Conservation (phyloP, 2,329 filamentous ascomycete genomes). For the Colletotrichum euphorbiae region DNA sequence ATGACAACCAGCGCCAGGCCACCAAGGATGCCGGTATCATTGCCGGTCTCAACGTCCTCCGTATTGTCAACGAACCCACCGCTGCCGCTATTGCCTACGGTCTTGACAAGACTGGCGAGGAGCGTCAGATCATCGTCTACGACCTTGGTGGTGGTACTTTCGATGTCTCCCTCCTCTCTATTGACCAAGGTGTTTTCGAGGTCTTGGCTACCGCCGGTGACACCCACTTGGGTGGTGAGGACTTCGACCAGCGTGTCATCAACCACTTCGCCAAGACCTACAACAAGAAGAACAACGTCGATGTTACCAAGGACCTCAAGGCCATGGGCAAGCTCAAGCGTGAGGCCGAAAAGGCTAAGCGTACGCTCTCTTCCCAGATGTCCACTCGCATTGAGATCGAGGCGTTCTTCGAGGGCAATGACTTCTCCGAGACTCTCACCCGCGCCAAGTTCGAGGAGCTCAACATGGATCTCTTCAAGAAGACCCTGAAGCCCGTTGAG, state of each 20-base stretch:
- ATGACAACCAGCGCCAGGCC: constrained; percentile 96
- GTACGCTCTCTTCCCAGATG: constrained; percentile 94
- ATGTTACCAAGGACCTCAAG: constrained; percentile 95
- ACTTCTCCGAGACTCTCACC: constrained; percentile 98
- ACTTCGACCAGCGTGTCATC: constrained; percentile 98
- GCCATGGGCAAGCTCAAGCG: constrained; percentile 99
- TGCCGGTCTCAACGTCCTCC: constrained; percentile 92
- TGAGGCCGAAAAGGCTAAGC: constrained; percentile 99
- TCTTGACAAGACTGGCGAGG: constrained; percentile 85
- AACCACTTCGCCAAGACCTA: constrained; percentile 96
- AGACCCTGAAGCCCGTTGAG: constrained; percentile 98
- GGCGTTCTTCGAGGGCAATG: constrained; percentile 94
- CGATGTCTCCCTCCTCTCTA: constrained; percentile 92
- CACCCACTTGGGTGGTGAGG: constrained; percentile 97
- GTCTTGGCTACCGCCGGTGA: constrained; percentile 95
- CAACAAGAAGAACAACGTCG: constrained; percentile 97
- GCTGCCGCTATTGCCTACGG: constrained; percentile 96
- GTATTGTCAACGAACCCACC: constrained; percentile 96
- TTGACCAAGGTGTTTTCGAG: constrained; percentile 93
- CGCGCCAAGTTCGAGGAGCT: constrained; percentile 99
- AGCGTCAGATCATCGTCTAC: constrained; percentile 92
- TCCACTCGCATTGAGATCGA: constrained; percentile 96
- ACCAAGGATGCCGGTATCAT: constrained; percentile 96
- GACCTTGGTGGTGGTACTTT: constrained; percentile 96
- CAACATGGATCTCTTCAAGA: constrained; percentile 99